phyloP scores from a whole-genome alignment of 73 alveolate genomes.

The Paraurostyla sp. region DNA sequence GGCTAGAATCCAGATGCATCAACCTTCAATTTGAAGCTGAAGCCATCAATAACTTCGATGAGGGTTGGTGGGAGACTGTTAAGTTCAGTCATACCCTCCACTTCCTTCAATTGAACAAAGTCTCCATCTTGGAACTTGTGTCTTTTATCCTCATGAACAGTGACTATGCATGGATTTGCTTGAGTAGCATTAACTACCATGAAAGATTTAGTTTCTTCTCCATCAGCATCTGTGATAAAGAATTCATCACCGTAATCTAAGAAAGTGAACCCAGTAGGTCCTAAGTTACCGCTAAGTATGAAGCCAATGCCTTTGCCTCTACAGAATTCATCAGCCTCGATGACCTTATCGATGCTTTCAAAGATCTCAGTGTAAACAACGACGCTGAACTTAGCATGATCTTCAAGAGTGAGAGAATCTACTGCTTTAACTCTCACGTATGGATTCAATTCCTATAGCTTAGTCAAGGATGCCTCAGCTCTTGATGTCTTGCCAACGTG shows the following conservation, averaged over 20 bases:
- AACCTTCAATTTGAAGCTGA: conserved; percentile 90
- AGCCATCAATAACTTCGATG: conserved; percentile 88
- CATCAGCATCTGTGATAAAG: conserved; percentile 91
- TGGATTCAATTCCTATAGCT: conserved; percentile 97
- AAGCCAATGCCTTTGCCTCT: conserved; percentile 90
- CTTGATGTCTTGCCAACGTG: conserved; percentile 93
- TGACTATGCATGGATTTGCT: conserved; percentile 90
- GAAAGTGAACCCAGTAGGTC: conserved; percentile 95
- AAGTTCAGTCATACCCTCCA: conserved; percentile 98
- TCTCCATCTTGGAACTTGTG: conserved; percentile 97
- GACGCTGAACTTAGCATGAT: conserved; percentile 77
- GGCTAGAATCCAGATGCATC: conserved; percentile 94
- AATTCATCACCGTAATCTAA: conserved; percentile 96
- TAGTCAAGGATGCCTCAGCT: conserved; percentile 89
- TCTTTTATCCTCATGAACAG: conserved; percentile 93
- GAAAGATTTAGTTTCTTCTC: conserved; percentile 97
- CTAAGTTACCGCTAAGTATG: conserved; percentile 85
- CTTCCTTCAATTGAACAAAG: conserved; percentile 96
- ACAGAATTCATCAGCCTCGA: conserved; percentile 82
- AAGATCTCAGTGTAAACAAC: conserved; percentile 91
- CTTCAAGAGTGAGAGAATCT: conserved; percentile 56
- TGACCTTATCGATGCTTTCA: conserved; percentile 75
- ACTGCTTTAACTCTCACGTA: conserved; percentile 90
- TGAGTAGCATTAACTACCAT: conserved; percentile 86
- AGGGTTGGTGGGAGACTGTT: conserved; percentile 93